These are phyloP conservation scores for Coccomyxa subellipsoidea DNA, from an alignment of 163 green algal genomes.

Conservation along the genomic window DNA sequence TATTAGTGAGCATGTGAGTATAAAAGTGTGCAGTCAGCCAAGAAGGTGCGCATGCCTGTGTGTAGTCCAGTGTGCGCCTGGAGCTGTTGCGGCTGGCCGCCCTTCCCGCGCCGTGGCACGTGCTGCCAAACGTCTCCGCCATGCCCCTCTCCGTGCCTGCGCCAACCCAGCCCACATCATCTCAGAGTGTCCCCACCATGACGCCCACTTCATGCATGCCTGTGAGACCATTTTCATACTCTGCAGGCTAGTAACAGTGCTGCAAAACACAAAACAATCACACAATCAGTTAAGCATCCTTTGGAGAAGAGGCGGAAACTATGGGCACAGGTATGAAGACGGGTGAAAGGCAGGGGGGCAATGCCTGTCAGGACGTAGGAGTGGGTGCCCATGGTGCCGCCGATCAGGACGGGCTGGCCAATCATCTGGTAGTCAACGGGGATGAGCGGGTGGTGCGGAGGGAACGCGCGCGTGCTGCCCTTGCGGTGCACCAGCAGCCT, in stretches of 20 bases:
- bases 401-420: slow-evolving; percentile 85
- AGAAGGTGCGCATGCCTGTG: slow-evolving; percentile 26
- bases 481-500: slow-evolving; percentile 88
- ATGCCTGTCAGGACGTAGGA: slow-evolving; percentile 73
- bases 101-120: slow-evolving; percentile 85
- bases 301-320: no score
- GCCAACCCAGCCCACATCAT: neutral
- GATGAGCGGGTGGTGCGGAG: slow-evolving; percentile 87
- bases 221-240: no score
- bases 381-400: slow-evolving; percentile 81
- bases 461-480: slow-evolving; percentile 86
- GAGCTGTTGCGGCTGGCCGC: slow-evolving; percentile 66
- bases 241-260: no score
- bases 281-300: no score
- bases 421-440: slow-evolving; percentile 87
- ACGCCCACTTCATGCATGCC: no score
- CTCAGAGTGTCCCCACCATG: no score
- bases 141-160: slow-evolving; percentile 80
- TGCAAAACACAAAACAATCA: no score
- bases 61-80: slow-evolving; percentile 78
- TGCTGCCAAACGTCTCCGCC: slow-evolving; percentile 79
- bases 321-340: neutral
- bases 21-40: neutral
- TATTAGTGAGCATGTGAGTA: neutral
- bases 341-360: neutral